A percentile compares a stretch with the other conserved stretches of the same genome.
Conservation (phyloP, 2,329 filamentous ascomycete species). For the Madurella fahalii region DNA sequence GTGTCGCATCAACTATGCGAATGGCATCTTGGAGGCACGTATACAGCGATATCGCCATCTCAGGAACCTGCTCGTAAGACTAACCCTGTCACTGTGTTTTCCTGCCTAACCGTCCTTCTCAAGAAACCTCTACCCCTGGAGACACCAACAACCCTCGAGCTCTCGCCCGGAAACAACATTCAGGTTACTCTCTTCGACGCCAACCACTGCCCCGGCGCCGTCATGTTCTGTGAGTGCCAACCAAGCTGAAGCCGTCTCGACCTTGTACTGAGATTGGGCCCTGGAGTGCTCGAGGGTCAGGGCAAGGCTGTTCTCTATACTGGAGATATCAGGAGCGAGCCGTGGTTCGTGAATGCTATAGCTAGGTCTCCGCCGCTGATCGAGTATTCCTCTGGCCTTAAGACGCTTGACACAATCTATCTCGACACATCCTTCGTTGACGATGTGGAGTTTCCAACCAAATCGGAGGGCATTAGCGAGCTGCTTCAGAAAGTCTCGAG, state of each 20-base stretch:
- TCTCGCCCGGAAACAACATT: slow-evolving; percentile 64
- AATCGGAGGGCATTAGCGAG: slow-evolving; percentile 72
- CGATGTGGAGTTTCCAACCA: slow-evolving; percentile 48
- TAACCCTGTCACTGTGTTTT: not conserved
- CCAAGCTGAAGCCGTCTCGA: rapidly evolving
- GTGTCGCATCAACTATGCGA: slow-evolving; percentile 75
- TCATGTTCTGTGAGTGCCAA: slow-evolving; percentile 68
- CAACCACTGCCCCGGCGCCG: slow-evolving; percentile 85
- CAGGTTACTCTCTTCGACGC: slow-evolving; percentile 84
- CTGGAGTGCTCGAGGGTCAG: slow-evolving; percentile 66
- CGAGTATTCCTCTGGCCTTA: slow-evolving; percentile 65
- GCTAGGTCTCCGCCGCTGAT: slow-evolving; percentile 67
- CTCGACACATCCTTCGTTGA: slow-evolving; percentile 76
- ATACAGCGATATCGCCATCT: slow-evolving; percentile 75
- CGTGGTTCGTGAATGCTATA: slow-evolving; percentile 77
- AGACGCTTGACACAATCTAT: slow-evolving; percentile 74
- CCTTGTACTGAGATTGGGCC: not conserved
- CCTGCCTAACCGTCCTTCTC: slow-evolving; percentile 3
- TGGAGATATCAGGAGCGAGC: slow-evolving; percentile 80
- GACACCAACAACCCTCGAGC: slow-evolving; percentile 71
- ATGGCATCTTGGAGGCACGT: slow-evolving; percentile 70
- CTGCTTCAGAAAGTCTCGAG: slow-evolving; percentile 62
- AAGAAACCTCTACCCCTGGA: slow-evolving; percentile 78
- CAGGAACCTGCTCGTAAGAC: slow-evolving; percentile 57
- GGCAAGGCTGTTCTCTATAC: slow-evolving; percentile 78